These are phyloP conservation scores for Lactuca sativa DNA, from an alignment of 129 eudicot species.

Conservation along the genomic window DNA sequence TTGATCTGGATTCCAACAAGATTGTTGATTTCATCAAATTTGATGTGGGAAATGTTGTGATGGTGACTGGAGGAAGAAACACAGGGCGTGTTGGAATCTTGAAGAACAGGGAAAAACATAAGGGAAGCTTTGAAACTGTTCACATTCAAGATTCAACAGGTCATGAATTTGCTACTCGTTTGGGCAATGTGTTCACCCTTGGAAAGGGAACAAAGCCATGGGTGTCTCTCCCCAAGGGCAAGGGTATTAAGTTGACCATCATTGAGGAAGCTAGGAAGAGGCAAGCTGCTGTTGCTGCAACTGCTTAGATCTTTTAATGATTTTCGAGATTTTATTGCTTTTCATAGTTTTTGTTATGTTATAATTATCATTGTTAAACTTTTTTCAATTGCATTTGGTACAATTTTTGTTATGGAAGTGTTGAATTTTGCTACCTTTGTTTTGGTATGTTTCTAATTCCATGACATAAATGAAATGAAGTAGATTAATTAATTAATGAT, in stretches of 20 bases:
- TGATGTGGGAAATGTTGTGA: slow-evolving; percentile 68
- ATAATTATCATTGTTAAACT: too few relatives aligned
- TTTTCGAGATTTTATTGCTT: neutral
- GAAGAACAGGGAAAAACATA: slow-evolving; percentile 60
- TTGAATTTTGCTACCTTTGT: neutral
- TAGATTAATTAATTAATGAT: too few relatives aligned
- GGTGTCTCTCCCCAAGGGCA: slow-evolving; percentile 70
- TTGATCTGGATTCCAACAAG: slow-evolving; percentile 52
- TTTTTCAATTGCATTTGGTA: neutral
- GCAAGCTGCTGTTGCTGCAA: slow-evolving; percentile 37
- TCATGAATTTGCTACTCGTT: slow-evolving; percentile 39
- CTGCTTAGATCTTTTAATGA: slow-evolving; percentile 8
- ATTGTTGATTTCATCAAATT: slow-evolving; percentile 62
- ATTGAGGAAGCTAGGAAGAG: slow-evolving; percentile 69
- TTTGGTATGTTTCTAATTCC: too few relatives aligned
- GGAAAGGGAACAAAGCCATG: slow-evolving; percentile 64
- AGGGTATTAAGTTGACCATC: slow-evolving; percentile 57
- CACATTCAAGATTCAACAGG: slow-evolving; percentile 38
- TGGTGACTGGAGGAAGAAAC: slow-evolving; percentile 69
- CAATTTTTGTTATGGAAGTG: neutral
- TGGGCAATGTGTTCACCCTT: slow-evolving; percentile 36
- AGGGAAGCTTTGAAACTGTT: slow-evolving; percentile 38
- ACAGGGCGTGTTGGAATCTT: slow-evolving; percentile 62
- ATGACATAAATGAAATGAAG: too few relatives aligned
- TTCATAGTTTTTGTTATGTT: neutral